phyloP scores from a whole-genome alignment of 345 rosid genomes.

The Boechera retrofracta region DNA sequence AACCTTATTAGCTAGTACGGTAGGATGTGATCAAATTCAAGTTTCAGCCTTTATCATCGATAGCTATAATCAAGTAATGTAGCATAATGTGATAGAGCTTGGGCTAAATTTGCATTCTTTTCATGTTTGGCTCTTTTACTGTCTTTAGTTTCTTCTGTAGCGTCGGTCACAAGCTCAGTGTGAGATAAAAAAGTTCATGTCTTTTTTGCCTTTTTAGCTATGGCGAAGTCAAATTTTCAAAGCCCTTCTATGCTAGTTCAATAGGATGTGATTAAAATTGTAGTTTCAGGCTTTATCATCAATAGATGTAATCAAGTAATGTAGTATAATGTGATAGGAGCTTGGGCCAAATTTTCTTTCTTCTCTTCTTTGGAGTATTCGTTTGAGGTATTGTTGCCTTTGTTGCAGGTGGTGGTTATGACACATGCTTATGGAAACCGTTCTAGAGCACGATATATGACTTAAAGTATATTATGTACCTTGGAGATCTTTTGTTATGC shows the following conservation, averaged over 20 bases:
- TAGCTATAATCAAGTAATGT: background rate
- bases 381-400: slow-evolving; percentile 6
- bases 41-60: background rate
- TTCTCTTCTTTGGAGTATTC: background rate
- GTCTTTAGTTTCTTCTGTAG: background rate
- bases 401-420: slow-evolving; percentile 84
- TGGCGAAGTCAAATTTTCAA: too few relatives aligned
- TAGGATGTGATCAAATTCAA: background rate
- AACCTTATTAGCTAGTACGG: background rate
- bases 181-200: too few relatives aligned
- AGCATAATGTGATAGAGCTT: background rate
- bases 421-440: slow-evolving; percentile 96
- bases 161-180: background rate
- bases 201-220: too few relatives aligned
- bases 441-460: slow-evolving; percentile 86
- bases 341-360: background rate
- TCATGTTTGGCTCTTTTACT: too few relatives aligned
- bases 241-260: too few relatives aligned
- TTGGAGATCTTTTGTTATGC: slow-evolving; percentile 86
- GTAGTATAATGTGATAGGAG: background rate
- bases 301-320: background rate
- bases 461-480: slow-evolving; percentile 91
- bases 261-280: background rate
- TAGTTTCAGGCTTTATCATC: background rate
- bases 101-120: background rate